Evolutionary conservation across 1,139 yeast species (phyloP).

Genomic region (Pichia sp.): DNA sequence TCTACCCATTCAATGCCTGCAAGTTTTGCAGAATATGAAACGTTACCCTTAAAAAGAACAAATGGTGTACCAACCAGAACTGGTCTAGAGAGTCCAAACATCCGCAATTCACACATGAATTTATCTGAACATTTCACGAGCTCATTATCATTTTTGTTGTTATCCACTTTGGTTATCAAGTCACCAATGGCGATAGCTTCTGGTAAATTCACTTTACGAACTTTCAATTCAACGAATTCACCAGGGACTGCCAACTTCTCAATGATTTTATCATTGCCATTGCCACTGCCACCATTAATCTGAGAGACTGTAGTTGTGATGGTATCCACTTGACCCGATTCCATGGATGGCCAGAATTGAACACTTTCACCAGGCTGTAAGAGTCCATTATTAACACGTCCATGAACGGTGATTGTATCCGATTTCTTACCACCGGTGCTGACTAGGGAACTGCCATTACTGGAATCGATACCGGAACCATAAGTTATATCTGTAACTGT

Average conservation of each 20-base stretch:
- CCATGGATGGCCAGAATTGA: constrained; percentile 48
- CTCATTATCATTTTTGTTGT: not conserved
- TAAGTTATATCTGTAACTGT: constrained; percentile 41
- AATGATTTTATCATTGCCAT: constrained; percentile 23
- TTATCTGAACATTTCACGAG: constrained; percentile 1
- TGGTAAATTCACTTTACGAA: constrained; percentile 36
- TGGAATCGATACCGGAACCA: constrained; percentile 21
- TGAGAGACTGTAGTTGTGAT: constrained; percentile 23
- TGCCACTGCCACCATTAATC: constrained; percentile 16
- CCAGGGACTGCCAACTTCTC: constrained; percentile 54
- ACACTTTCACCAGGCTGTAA: constrained; percentile 74
- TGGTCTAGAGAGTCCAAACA: constrained; percentile 68
- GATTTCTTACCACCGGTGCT: constrained; percentile 18
- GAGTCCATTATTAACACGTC: constrained; percentile 69
- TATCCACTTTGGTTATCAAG: constrained; percentile 37
- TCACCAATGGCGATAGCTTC: constrained; percentile 70
- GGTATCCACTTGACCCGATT: constrained; percentile 37
- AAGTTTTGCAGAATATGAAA: constrained; percentile 40
- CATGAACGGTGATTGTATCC: constrained; percentile 47
- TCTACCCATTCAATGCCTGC: constrained; percentile 11
- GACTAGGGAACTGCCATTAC: not conserved
- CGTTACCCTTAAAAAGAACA: constrained; percentile 74
- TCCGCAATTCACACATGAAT: constrained; percentile 41
- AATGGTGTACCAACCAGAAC: constrained; percentile 78
- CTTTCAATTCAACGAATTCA: constrained; percentile 55